Evolutionary conservation across 768 basidiomycete species (phyloP).

Genomic region (Podaxis carcinomalis): DNA sequence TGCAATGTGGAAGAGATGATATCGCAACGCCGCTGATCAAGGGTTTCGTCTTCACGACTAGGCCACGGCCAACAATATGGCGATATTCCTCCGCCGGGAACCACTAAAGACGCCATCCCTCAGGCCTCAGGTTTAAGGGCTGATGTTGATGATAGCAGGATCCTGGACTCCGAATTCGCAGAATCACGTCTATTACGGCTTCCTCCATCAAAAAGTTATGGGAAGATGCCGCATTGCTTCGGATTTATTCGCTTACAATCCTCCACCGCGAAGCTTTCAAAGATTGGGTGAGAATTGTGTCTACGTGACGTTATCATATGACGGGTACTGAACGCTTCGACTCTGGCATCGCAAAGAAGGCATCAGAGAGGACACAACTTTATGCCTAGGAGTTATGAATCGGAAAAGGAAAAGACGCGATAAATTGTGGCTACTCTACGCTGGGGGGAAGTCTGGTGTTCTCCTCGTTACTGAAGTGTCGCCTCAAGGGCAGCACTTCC

Average conservation of each 20-base stretch:
- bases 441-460: not conserved
- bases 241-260: not conserved
- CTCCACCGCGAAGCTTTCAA: not conserved
- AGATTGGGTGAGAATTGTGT: not conserved
- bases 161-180: constrained; percentile 1
- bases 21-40: not conserved
- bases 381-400: not conserved
- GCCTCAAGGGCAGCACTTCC: no score
- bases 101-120: not conserved
- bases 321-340: no score
- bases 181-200: not conserved
- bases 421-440: not conserved
- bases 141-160: not conserved
- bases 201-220: not conserved
- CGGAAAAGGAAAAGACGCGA: not conserved
- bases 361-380: not conserved
- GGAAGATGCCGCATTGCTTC: not conserved
- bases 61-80: not conserved
- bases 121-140: not conserved
- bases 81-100: not conserved
- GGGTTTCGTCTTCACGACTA: not conserved
- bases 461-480: not conserved
- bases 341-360: not conserved
- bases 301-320: not conserved
- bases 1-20: not conserved